phyloP scores from a whole-genome alignment of 202 grass and related monocot species.

The Hordeum pubiflorum region DNA sequence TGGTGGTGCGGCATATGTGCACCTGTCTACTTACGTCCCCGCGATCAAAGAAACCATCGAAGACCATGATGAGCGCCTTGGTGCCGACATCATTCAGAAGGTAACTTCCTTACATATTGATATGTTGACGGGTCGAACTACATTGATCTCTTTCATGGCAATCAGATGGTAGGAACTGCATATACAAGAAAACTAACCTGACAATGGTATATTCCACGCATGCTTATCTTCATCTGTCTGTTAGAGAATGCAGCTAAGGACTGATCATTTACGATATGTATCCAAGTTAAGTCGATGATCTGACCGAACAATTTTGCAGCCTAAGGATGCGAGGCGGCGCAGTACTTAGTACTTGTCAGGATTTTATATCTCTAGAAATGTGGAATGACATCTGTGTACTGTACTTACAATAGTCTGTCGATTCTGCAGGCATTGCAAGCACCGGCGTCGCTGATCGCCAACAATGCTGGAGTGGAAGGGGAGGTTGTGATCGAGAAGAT shows the following conservation, averaged over 20 bases:
- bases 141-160: not conserved
- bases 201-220: not conserved
- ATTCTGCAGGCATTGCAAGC: slow-evolving; percentile 46
- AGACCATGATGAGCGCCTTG: slow-evolving; percentile 54
- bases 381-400: not conserved
- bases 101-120: slow-evolving; percentile 13
- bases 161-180: not conserved
- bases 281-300: not conserved
- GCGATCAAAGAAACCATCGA: slow-evolving; percentile 39
- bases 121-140: not conserved
- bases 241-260: not conserved
- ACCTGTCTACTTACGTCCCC: slow-evolving; percentile 44
- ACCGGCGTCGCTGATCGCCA: slow-evolving; percentile 49
- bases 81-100: slow-evolving; percentile 62
- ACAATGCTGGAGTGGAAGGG: slow-evolving; percentile 63
- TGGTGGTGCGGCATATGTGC: slow-evolving; percentile 50
- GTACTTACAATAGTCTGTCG: not conserved
- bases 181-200: not conserved
- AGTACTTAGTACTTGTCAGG: not conserved
- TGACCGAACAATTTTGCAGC: not conserved
- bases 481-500: slow-evolving; percentile 68
- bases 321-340: not conserved
- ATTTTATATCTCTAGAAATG: not conserved
- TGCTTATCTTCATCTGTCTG: not conserved
- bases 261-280: not conserved